These are phyloP conservation scores for Hanseniaspora meyeri DNA, from an alignment of 805 yeast species.

Conservation along the genomic window DNA sequence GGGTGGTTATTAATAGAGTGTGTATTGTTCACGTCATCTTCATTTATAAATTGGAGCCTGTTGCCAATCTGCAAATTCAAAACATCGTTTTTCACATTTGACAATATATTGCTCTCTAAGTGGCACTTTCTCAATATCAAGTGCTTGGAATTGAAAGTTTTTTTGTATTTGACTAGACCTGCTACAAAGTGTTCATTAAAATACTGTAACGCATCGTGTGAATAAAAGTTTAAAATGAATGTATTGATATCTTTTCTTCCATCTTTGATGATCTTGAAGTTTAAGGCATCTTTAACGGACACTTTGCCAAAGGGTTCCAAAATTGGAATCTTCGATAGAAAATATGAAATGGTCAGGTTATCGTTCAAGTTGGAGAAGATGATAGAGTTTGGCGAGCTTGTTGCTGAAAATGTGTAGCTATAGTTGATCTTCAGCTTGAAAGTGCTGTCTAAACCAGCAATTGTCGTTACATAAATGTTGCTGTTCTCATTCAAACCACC, in stretches of 20 bases:
- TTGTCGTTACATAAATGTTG: not conserved
- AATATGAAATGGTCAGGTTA: not conserved
- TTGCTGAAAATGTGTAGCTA: not conserved
- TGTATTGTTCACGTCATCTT: not conserved
- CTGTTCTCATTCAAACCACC: not conserved
- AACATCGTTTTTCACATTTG: not conserved
- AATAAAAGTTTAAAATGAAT: not conserved
- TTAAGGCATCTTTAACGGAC: not conserved
- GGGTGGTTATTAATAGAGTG: not conserved
- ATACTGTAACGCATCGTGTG: not conserved
- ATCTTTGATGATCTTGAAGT: conserved; percentile 1
- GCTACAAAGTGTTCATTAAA: not conserved
- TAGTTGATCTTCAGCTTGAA: not conserved
- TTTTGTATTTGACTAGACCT: not conserved
- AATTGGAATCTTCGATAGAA: not conserved
- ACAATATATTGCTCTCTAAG: not conserved
- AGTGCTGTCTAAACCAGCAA: not conserved
- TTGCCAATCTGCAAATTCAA: not conserved
- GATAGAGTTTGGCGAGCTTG: not conserved
- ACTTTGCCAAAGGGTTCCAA: conserved; percentile 1
- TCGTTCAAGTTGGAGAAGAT: conserved; percentile 7
- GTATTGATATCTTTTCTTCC: conserved; percentile 1
- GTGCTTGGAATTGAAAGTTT: not conserved
- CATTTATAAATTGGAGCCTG: not conserved
- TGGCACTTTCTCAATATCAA: conserved; percentile 7